phyloP scores from a whole-genome alignment of 768 basidiomycete genomes.

The Kwoniella europaea region DNA sequence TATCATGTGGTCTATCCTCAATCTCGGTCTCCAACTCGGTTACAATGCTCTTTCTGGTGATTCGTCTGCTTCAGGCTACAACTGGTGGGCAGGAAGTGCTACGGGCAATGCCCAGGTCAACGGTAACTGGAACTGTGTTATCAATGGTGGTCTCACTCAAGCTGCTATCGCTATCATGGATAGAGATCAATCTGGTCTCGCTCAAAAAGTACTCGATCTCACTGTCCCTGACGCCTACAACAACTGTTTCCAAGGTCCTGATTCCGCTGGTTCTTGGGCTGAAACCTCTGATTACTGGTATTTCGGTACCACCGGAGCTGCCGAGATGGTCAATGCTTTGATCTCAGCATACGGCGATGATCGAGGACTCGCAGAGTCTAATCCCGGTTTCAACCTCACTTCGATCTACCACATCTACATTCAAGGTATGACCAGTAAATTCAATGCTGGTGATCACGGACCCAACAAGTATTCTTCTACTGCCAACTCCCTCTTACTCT shows the following conservation, averaged over 20 bases:
- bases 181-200: slow-evolving; percentile 72
- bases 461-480: slow-evolving; percentile 95
- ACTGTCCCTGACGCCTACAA: slow-evolving; percentile 74
- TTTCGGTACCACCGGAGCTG: slow-evolving; percentile 87
- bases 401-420: slow-evolving; percentile 89
- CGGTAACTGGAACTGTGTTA: slow-evolving; percentile 97
- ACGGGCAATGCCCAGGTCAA: slow-evolving; percentile 55
- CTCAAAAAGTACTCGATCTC: slow-evolving; percentile 68
- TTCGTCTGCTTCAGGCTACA: slow-evolving; percentile 57
- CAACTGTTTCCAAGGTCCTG: slow-evolving; percentile 70
- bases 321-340: slow-evolving; percentile 84
- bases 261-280: slow-evolving; percentile 82
- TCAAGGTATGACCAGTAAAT: slow-evolving; percentile 74
- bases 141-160: slow-evolving; percentile 86
- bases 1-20: slow-evolving; percentile 74
- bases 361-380: slow-evolving; percentile 72
- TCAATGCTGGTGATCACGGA: slow-evolving; percentile 70
- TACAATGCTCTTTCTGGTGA: slow-evolving; percentile 63
- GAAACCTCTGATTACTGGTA: slow-evolving; percentile 79
- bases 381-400: slow-evolving; percentile 73
- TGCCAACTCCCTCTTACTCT: slow-evolving; percentile 84
- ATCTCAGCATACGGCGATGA: slow-evolving; percentile 82
- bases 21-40: slow-evolving; percentile 76
- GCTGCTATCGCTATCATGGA: slow-evolving; percentile 87
- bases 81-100: slow-evolving; percentile 73